Evolutionary conservation across 1,284 basidiomycete species (phyloP), one percentile per base, ranked within the genome.

Genomic region (Marasmius oreades): DNA sequence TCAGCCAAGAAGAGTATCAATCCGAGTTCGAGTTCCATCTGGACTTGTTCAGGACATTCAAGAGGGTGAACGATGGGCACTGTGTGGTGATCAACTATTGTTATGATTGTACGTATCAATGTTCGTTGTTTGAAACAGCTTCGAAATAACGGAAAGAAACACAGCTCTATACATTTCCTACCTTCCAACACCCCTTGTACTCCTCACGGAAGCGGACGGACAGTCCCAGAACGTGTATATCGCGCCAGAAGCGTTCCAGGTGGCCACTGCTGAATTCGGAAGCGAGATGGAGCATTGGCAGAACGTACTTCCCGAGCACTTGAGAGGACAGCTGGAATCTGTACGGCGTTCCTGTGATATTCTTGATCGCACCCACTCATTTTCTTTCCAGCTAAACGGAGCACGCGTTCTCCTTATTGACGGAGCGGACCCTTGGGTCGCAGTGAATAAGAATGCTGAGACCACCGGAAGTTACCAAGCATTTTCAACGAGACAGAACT

Each of bases 31-130:
- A 79, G 51, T 69, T 83, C 31, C 82, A 83, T 62, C 62, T 82
- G 42, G 80, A 82, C 61, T 60, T 84, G 14, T 83, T 79, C 45
- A 70, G 73, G 6, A 72, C 79, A 1, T 74, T 84, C 62, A 83
- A 82, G 63, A 71, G 78, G 14, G 71, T 82, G 23, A 78, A 81
- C 61, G 83, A 85, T 60, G 82, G 82, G 0, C 82, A 84, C 62
- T 82, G 79, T 62, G 76, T 76, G 44, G 78, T 81, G 52, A 76
- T 79, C 60, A 83, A 82, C 66, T 66, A 72, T 43, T 84, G 81
- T 61, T 84, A 77, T 62, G 81, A 83, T 62, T 78, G 80, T 80
- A 61, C 68, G 75, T 63, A 31, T 18, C 20, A 7, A 47, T 10
- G 28, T 20, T 51, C 11, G 28, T 20, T 51, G 34, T 43, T 28